Evolutionary conservation across 2,329 filamentous ascomycete genomes (phyloP), one percentile per base, ranked within the genome.

Genomic region (Ophiostoma pallidulum): DNA sequence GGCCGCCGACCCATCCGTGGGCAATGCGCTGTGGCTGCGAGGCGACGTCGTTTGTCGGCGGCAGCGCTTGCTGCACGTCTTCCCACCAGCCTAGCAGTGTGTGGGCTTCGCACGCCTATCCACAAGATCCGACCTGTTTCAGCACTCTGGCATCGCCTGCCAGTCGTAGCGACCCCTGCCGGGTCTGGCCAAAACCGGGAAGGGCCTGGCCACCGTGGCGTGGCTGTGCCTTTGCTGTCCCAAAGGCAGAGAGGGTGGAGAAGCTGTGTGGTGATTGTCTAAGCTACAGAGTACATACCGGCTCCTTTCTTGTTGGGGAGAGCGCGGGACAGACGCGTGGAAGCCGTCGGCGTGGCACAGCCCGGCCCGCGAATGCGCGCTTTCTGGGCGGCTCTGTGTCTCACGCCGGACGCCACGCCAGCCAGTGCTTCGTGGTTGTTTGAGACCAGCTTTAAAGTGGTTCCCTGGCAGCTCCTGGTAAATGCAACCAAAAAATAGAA

Each of bases 171-270:
- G 8, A 13, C 29, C 32, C 14, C 18, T 29, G 24, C 26, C 41
- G 28, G 32, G 26, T 9, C 42, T 38, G 33, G 18, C 44, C 39
- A 36, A 36, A 36, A 32, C 29, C 36, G 16, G 26, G 40, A 44
- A 35, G 31, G 41, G 31, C 9, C 41, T 39, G 41, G 31, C 9
- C 41, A 43, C 45, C 41, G 38, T 45, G 42, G 42, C 42, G 48
- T 49, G 48, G 48, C 48, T 49, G 48, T 49, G 48, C 26, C 41
- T n/a, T 8, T 31, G 28, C 32, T 36, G n/a, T 28, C n/a, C 7
- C 28, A 16, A n/a, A n/a, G n/a, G n/a, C n/a, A 20, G 22, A 10
- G 6, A 5, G 16, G 19, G n/a, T 33, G 31, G 31, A 6, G n/a
- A 14, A 33, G 31, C 9, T n/a, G 10, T 10, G 24, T 28, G 24